phyloP scores from a whole-genome alignment of 1,139 yeast genomes.

The Debaryomyces subglobosus region DNA sequence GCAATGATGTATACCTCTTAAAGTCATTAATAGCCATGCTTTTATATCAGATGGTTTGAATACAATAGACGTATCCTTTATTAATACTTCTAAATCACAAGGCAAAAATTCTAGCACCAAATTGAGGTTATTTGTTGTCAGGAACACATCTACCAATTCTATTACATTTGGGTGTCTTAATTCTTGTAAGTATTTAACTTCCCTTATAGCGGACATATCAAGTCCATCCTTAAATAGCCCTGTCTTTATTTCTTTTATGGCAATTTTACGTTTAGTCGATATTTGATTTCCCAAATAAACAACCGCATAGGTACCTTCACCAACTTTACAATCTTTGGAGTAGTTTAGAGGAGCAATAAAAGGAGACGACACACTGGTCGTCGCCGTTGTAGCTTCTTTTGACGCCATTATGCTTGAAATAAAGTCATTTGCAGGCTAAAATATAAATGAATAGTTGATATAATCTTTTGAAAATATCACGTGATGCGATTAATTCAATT shows the following conservation, averaged over 20 bases:
- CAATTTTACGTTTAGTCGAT: constrained; percentile 64
- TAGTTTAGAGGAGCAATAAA: constrained; percentile 23
- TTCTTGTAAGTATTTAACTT: constrained; percentile 91
- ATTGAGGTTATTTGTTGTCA: constrained; percentile 71
- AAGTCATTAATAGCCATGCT: constrained; percentile 91
- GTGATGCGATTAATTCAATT: background rate
- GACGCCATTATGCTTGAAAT: background rate
- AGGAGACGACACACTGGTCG: background rate
- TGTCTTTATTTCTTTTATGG: constrained; percentile 94
- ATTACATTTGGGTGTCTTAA: constrained; percentile 81
- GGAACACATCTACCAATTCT: constrained; percentile 84
- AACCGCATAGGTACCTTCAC: constrained; percentile 99
- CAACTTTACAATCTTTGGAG: constrained; percentile 78
- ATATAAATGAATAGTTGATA: background rate
- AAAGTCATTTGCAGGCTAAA: background rate
- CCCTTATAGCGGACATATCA: constrained; percentile 96
- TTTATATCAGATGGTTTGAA: constrained; percentile 89
- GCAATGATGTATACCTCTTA: constrained; percentile 93
- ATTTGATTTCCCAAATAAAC: constrained; percentile 81
- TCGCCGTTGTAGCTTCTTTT: background rate
- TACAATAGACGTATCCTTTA: constrained; percentile 75
- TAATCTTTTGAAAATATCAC: background rate
- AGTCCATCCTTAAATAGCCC: constrained; percentile 94
- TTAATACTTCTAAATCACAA: constrained; percentile 85
- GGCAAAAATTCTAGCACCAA: constrained; percentile 90